These are phyloP conservation scores for Colletotrichum orbiculare DNA, from an alignment of 2,329 filamentous ascomycete genomes.

Conservation along the genomic window DNA sequence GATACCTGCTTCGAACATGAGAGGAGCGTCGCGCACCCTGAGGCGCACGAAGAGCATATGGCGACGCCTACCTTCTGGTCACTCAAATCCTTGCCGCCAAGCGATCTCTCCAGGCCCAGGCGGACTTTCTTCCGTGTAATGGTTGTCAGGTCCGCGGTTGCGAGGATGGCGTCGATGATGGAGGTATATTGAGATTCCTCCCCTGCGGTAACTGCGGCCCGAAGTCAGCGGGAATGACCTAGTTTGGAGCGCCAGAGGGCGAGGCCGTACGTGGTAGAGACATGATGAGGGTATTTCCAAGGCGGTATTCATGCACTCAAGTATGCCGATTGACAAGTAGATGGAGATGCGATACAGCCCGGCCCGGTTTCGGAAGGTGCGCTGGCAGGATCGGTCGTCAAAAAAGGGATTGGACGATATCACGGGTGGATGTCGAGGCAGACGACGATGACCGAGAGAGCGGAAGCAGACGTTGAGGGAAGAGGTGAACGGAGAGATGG, in stretches of 20 bases:
- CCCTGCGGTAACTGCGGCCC: slow-evolving; percentile 57
- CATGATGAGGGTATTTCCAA: slow-evolving; percentile 24
- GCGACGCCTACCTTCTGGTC: slow-evolving; percentile 63
- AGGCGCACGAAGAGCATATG: background rate
- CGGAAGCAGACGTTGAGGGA: slow-evolving; percentile 1
- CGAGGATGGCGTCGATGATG: slow-evolving; percentile 70
- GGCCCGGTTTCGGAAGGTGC: background rate
- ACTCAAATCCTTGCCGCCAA: slow-evolving; percentile 68
- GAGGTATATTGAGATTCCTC: slow-evolving; percentile 65
- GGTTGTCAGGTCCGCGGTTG: slow-evolving; percentile 68
- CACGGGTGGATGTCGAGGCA: slow-evolving; percentile 1
- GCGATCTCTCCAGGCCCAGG: slow-evolving; percentile 63
- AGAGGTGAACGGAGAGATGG: slow-evolving; percentile 6
- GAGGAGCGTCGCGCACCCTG: background rate
- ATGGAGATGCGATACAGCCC: background rate
- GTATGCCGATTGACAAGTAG: background rate
- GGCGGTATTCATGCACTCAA: slow-evolving; percentile 8
- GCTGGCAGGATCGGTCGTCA: background rate
- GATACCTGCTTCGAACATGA: background rate
- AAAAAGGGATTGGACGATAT: too few species aligned
- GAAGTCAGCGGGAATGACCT: background rate
- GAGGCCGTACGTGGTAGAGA: slow-evolving; percentile 31
- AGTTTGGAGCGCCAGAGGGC: too few species aligned
- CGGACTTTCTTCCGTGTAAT: slow-evolving; percentile 73
- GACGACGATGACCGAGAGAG: slow-evolving; percentile 14